Conservation (phyloP, 805 yeast genomes). For the Kodamaea kakaduensis region DNA sequence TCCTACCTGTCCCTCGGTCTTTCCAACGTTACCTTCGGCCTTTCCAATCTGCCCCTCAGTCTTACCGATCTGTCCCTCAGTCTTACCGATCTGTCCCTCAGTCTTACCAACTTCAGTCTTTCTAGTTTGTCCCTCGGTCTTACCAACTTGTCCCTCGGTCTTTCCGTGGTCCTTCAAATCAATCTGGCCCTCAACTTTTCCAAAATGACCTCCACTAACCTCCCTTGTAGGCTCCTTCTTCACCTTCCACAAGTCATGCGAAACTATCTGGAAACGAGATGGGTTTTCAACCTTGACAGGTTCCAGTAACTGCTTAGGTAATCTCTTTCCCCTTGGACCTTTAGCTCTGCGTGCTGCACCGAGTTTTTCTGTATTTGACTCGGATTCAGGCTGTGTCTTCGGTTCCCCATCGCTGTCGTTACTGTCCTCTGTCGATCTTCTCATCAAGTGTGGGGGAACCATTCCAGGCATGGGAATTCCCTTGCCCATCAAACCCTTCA, state of each 20-base stretch:
- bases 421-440: slow-evolving; percentile 12
- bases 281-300: slow-evolving; percentile 34
- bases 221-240: too few species aligned
- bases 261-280: slow-evolving; percentile 29
- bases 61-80: slow-evolving; percentile 2
- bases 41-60: slow-evolving; percentile 1
- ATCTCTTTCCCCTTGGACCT: slow-evolving; percentile 71
- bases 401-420: slow-evolving; percentile 12
- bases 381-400: slow-evolving; percentile 1
- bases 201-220: slow-evolving; percentile 1
- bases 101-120: slow-evolving; percentile 1
- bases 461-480: slow-evolving; percentile 53
- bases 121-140: not conserved
- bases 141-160: slow-evolving; percentile 2
- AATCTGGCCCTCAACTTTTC: not conserved
- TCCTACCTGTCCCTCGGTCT: not conserved
- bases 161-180: not conserved
- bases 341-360: slow-evolving; percentile 50
- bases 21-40: slow-evolving; percentile 1
- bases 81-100: slow-evolving; percentile 1
- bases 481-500: slow-evolving; percentile 54
- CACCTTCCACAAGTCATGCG: slow-evolving; percentile 37
- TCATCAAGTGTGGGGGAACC: slow-evolving; percentile 39
- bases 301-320: slow-evolving; percentile 55
- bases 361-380: slow-evolving; percentile 1